phyloP scores from a whole-genome alignment of 208 protist species.

The Phytomonas sp. region DNA sequence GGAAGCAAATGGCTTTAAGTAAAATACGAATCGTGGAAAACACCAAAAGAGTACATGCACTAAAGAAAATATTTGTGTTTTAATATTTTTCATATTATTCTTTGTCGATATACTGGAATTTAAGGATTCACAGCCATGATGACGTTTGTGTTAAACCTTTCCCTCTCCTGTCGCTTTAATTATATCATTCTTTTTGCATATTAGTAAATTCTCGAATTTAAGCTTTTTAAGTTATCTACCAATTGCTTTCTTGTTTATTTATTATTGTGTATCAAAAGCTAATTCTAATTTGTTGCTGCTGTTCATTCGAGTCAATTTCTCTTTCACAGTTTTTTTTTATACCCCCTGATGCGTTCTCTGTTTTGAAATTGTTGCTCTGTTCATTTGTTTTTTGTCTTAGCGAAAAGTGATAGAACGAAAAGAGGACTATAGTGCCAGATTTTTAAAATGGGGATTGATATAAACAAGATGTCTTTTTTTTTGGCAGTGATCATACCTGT shows the following conservation, averaged over 20 bases:
- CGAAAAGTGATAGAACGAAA: background rate
- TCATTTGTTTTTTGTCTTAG: background rate
- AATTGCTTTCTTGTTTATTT: background rate
- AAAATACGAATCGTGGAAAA: background rate
- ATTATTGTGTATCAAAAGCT: background rate
- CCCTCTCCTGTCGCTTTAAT: constrained; percentile 3
- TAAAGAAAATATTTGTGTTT: constrained; percentile 1
- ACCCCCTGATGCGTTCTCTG: background rate
- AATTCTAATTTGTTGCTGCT: background rate
- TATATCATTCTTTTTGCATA: constrained; percentile 4
- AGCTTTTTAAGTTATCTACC: background rate
- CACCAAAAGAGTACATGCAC: background rate
- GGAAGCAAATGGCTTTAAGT: background rate
- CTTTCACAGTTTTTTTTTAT: background rate
- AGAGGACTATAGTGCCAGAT: background rate
- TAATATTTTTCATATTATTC: background rate
- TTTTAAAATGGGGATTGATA: background rate
- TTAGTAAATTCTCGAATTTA: background rate
- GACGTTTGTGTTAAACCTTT: background rate
- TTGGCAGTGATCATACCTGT: background rate
- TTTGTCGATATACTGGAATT: constrained; percentile 1
- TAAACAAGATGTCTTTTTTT: background rate
- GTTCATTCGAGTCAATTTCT: background rate
- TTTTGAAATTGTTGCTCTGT: constrained; percentile 12
- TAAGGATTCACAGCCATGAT: background rate